Evolutionary conservation across 2,329 filamentous ascomycete species (phyloP).

Genomic region (Fusarium cyanostomum): DNA sequence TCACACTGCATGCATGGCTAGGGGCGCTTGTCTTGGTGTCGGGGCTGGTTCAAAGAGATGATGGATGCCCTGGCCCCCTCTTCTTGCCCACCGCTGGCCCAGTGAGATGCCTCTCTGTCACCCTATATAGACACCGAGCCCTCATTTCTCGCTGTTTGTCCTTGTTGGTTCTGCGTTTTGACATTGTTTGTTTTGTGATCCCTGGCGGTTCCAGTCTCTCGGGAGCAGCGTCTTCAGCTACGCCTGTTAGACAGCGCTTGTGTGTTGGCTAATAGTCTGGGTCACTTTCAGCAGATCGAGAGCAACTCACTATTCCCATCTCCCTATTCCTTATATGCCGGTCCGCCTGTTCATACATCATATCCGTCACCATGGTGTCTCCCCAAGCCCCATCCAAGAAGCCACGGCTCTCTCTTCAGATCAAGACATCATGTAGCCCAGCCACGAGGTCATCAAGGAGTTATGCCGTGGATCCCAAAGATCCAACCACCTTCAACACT

Average conservation of each 20-base stretch:
- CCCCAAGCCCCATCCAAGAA: conserved; percentile 55
- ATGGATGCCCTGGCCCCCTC: conserved; percentile 10
- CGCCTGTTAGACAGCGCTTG: conserved; percentile 28
- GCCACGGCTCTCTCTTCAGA: conserved; percentile 67
- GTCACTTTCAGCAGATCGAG: conserved; percentile 12
- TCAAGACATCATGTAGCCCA: conserved; percentile 55
- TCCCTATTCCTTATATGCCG: conserved; percentile 4
- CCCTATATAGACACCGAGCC: conserved; percentile 44
- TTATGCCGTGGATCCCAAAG: conserved; percentile 60
- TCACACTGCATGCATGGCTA: conserved; percentile 46
- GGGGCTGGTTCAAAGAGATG: conserved; percentile 18
- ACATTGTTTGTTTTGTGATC: conserved; percentile 35
- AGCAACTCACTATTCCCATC: conserved; percentile 6
- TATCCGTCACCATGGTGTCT: conserved; percentile 49
- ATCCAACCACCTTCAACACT: conserved; percentile 72
- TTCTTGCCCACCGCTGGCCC: conserved; percentile 14
- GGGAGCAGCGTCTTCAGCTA: conserved; percentile 33
- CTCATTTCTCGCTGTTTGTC: conserved; percentile 37
- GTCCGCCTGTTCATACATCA: conserved; percentile 2
- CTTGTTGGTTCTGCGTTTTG: conserved; percentile 30
- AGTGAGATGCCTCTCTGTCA: conserved; percentile 26
- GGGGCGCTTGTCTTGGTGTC: conserved; percentile 41
- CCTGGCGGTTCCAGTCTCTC: conserved; percentile 38
- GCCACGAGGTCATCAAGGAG: conserved; percentile 48
- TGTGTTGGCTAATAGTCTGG: conserved; percentile 33